A percentile compares a stretch with the other conserved stretches of the same genome.
phyloP scores from a whole-genome alignment of 345 rosid species.

The Citrus hindsii region DNA sequence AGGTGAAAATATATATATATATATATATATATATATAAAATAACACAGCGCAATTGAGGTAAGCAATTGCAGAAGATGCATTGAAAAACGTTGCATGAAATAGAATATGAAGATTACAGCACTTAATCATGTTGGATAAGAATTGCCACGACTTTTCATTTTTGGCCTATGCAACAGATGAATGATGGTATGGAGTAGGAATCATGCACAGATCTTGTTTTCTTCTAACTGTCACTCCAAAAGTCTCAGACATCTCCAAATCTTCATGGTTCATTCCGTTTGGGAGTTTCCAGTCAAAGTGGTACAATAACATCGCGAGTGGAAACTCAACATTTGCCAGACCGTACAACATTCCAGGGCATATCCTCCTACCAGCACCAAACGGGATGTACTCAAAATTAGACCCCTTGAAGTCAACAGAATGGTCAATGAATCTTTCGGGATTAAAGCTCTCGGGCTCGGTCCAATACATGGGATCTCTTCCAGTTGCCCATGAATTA shows the following conservation, averaged over 20 bases:
- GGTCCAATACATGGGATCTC: conserved; percentile 12
- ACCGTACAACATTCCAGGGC: conserved; percentile 17
- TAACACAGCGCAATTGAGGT: too few relatives aligned
- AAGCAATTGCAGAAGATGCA: background rate
- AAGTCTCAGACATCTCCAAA: conserved; percentile 21
- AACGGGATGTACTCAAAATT: conserved; percentile 23
- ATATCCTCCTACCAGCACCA: conserved; percentile 31
- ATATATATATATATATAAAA: too few relatives aligned
- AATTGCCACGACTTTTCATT: background rate
- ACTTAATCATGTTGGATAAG: background rate
- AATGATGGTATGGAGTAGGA: conserved; percentile 5
- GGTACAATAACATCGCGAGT: conserved; percentile 13
- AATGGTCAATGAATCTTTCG: conserved; percentile 16
- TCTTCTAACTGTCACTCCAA: background rate
- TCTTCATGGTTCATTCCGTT: conserved; percentile 3
- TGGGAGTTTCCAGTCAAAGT: conserved; percentile 29
- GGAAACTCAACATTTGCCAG: conserved; percentile 11
- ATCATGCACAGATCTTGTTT: conserved; percentile 11
- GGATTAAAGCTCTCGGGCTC: conserved; percentile 16
- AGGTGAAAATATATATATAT: too few relatives aligned
- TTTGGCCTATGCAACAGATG: background rate
- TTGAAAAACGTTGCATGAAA: background rate
- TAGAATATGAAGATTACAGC: too few relatives aligned
- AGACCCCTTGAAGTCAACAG: conserved; percentile 16
- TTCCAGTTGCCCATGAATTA: conserved; percentile 9